Evolutionary conservation across 495 filamentous ascomycete species (phyloP).

Genomic region (Aspergillus panamensis): DNA sequence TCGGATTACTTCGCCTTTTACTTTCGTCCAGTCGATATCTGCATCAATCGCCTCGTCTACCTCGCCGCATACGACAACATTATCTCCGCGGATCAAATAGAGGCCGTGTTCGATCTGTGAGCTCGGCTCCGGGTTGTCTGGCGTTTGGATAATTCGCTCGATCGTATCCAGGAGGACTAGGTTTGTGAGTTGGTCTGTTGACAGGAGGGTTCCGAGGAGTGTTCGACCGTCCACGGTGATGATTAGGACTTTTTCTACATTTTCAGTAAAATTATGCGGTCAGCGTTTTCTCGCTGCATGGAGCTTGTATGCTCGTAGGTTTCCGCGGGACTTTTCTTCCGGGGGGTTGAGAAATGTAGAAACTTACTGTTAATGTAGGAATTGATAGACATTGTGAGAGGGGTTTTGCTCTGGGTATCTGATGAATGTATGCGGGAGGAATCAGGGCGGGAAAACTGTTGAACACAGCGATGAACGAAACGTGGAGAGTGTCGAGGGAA

Average conservation of each 20-base stretch:
- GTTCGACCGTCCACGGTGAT: conserved; percentile 91
- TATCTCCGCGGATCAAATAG: conserved; percentile 91
- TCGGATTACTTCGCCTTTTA: conserved; percentile 79
- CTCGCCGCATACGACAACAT: conserved; percentile 85
- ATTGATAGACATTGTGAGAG: conserved; percentile 59
- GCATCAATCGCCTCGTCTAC: conserved; percentile 84
- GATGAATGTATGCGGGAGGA: background rate
- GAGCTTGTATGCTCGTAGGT: background rate
- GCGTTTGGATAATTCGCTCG: conserved; percentile 82
- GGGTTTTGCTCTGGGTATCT: background rate
- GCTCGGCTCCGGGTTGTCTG: conserved; percentile 78
- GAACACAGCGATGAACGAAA: background rate
- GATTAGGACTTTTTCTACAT: conserved; percentile 83
- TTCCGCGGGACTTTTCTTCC: no score
- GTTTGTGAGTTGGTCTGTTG: conserved; percentile 91
- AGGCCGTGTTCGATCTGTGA: conserved; percentile 79
- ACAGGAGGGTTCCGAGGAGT: conserved; percentile 75
- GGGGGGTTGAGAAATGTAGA: background rate
- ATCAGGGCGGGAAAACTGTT: background rate
- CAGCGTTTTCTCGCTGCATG: conserved; percentile 13
- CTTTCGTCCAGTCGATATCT: conserved; percentile 87
- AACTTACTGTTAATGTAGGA: conserved; percentile 62
- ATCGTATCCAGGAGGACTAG: conserved; percentile 79
- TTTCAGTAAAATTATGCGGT: conserved; percentile 22
- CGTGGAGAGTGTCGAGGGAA: no score